Evolutionary conservation across 306 rosid genomes (phyloP).

Genomic region (Abrus precatorius): DNA sequence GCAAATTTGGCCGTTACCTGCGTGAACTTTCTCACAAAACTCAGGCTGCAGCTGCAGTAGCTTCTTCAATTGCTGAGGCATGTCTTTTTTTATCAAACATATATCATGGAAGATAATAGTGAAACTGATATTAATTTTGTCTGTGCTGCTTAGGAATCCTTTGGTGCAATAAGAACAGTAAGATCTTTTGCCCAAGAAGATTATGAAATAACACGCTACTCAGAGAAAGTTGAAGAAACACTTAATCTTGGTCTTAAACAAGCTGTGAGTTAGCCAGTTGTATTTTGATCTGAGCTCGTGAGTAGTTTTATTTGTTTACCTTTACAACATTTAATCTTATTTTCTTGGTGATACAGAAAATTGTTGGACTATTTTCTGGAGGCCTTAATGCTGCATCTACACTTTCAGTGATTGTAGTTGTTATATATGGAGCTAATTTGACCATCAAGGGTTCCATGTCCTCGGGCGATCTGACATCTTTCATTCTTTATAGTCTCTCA

Average conservation of each 20-base stretch:
- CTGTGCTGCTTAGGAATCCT: conserved; percentile 68
- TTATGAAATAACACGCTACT: conserved; percentile 71
- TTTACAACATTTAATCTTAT: conserved; percentile 31
- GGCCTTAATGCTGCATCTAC: conserved; percentile 87
- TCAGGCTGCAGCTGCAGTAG: conserved; percentile 88
- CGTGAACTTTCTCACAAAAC: conserved; percentile 86
- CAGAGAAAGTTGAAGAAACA: conserved; percentile 81
- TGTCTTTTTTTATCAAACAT: conserved; percentile 31
- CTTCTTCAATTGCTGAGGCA: conserved; percentile 89
- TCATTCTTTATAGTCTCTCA: conserved; percentile 89
- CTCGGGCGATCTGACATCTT: conserved; percentile 79
- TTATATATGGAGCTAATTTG: conserved; percentile 86
- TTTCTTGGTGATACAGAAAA: conserved; percentile 64
- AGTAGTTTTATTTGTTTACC: conserved; percentile 25
- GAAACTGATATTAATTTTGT: conserved; percentile 37
- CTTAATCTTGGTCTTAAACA: conserved; percentile 78
- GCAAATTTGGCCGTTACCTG: conserved; percentile 79
- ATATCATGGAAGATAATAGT: conserved; percentile 12
- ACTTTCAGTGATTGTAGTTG: conserved; percentile 73
- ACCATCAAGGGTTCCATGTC: conserved; percentile 78
- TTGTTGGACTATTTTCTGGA: conserved; percentile 81
- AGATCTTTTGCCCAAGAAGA: conserved; percentile 85
- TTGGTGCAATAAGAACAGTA: conserved; percentile 87
- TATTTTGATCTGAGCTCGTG: conserved; percentile 33
- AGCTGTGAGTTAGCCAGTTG: conserved; percentile 68